These are phyloP conservation scores for Blastomyces parvus DNA, from an alignment of 2,329 filamentous ascomycete genomes.

Conservation along the genomic window DNA sequence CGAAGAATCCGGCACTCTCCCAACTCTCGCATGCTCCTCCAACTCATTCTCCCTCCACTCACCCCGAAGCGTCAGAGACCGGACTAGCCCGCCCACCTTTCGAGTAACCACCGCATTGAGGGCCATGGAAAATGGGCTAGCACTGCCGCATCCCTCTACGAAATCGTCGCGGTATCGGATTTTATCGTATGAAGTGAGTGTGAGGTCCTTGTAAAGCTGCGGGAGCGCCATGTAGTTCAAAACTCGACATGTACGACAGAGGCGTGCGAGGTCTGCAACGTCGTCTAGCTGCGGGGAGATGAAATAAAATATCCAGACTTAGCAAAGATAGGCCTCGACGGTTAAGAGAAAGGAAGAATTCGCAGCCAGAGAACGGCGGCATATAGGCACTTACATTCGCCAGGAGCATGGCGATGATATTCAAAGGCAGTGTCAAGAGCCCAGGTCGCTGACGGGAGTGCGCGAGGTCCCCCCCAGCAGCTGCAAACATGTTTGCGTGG, in stretches of 20 bases:
- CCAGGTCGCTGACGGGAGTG: conserved; percentile 12
- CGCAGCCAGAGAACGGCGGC: not conserved
- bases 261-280: conserved; percentile 48
- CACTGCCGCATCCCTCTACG: conserved; percentile 53
- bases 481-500: conserved; percentile 36
- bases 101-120: conserved; percentile 53
- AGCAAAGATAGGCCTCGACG: not conserved
- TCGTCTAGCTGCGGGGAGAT: conserved; percentile 43
- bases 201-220: conserved; percentile 49
- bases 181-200: conserved; percentile 48
- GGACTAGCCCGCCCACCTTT: conserved; percentile 44
- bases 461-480: conserved; percentile 17
- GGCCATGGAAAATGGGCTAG: conserved; percentile 55
- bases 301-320: conserved; percentile 9
- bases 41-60: conserved; percentile 50
- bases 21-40: conserved; percentile 48
- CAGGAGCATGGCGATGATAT: conserved; percentile 50
- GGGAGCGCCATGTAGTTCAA: conserved; percentile 57
- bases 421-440: conserved; percentile 44
- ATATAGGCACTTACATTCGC: conserved; percentile 37
- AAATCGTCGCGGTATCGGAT: conserved; percentile 50
- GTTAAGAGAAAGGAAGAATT: not conserved
- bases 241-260: conserved; percentile 52
- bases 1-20: conserved; percentile 52
- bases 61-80: conserved; percentile 44